Conservation (phyloP, 768 basidiomycete species). For the Amanita subjunquillea region DNA sequence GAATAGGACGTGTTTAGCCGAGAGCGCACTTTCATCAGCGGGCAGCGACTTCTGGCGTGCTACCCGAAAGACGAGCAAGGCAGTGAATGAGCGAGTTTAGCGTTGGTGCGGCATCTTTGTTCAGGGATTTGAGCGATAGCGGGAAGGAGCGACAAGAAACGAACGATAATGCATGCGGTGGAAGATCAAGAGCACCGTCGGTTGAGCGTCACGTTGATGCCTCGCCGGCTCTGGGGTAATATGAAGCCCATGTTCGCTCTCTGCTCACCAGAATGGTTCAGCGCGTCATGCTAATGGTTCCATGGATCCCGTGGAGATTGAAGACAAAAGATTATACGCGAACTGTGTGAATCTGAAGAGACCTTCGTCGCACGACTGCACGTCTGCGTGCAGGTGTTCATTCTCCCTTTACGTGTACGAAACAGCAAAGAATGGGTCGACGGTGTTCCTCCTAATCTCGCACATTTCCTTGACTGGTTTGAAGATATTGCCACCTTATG, state of each 20-base stretch:
- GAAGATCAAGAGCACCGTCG: background rate
- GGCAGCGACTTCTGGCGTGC: slow-evolving; percentile 29
- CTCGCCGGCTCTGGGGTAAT: background rate
- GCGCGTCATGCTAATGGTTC: background rate
- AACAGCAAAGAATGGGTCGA: slow-evolving; percentile 68
- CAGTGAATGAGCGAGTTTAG: slow-evolving; percentile 28
- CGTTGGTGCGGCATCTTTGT: slow-evolving; percentile 37
- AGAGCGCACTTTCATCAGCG: slow-evolving; percentile 39
- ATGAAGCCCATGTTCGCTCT: background rate
- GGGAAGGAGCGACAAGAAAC: background rate
- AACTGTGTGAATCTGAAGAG: slow-evolving; percentile 60
- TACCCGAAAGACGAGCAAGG: background rate
- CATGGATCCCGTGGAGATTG: slow-evolving; percentile 2
- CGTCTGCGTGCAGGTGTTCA: slow-evolving; percentile 60
- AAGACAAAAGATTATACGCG: slow-evolving; percentile 34
- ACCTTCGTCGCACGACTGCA: slow-evolving; percentile 57
- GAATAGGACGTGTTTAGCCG: slow-evolving; percentile 17
- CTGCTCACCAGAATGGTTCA: background rate
- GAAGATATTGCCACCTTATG: slow-evolving; percentile 82
- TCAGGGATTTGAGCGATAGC: slow-evolving; percentile 25
- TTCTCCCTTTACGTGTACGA: slow-evolving; percentile 66
- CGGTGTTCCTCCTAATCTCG: slow-evolving; percentile 63
- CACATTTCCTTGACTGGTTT: slow-evolving; percentile 77
- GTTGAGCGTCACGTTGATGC: background rate
- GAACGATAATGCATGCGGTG: background rate